Evolutionary conservation across 1,139 yeast genomes (phyloP), one percentile per base, ranked within the genome.

Genomic region (Magnusiomyces suaveolens): DNA sequence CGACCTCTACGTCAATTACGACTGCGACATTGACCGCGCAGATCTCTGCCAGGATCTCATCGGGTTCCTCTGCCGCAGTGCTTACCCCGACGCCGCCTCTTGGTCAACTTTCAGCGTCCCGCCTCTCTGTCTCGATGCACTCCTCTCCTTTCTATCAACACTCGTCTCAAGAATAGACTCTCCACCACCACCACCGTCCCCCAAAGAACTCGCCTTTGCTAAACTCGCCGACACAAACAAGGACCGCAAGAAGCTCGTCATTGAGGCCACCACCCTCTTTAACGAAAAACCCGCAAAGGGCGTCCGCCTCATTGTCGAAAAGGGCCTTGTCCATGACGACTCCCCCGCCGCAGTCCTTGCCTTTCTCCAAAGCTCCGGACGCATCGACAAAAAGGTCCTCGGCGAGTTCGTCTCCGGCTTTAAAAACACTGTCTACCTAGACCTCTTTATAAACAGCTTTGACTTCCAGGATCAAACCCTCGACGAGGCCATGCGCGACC

Each of bases 361-460:
- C 38, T 92, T 94, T 66, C 76, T 94, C 60, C 85, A 80, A 66
- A 80, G 82, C 55, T 87, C 87, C 58, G 84, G 87, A 26, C 75
- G 96, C 58, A 74, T 94, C 61, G 87, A 90, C 68, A 94, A 94
- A 67, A 87, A 87, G 62, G 81, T 84, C 1, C 75, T 94, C 41
- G 99, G 99, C 41, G 95, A 88, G 64, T 81, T 77, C 60, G 72
- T 94, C 48, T 89, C 96, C 14, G 87, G 87, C 64, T 87, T 95
- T 1, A 73, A 77, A 1, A 87, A 84, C 63, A 69, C 73, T 10
- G 77, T 77, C 1, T 70, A 90, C 18, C 73, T 92, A 62, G 75
- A 76, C 53, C 73, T 78, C 48, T 94, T 89, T 64, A 80, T 92
- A 60, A 74, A 75, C 2, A 70, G 81, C 55, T 85, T 90, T 69